Conservation (phyloP, 345 rosid species). For the Rubroshorea leprosula region DNA sequence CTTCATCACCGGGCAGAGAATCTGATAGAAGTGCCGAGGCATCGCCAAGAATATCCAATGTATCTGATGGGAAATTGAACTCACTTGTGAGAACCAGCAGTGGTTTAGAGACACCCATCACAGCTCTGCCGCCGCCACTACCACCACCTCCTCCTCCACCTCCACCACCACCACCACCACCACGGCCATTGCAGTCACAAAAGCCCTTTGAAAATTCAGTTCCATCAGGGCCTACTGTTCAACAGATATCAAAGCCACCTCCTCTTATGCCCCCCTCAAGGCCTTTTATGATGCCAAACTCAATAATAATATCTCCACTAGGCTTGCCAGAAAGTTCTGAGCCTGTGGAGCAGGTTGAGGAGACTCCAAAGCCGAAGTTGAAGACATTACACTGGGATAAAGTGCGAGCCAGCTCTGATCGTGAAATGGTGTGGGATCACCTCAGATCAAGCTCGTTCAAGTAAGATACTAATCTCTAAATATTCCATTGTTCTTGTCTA, state of each 20-base stretch:
- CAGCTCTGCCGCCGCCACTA: no score
- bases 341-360: conserved; percentile 33
- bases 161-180: conserved; percentile 25
- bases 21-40: conserved; percentile 9
- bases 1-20: conserved; percentile 17
- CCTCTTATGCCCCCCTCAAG: conserved; percentile 46
- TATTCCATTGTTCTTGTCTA: not conserved
- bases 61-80: not conserved
- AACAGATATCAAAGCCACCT: conserved; percentile 38
- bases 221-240: conserved; percentile 27
- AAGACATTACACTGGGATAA: conserved; percentile 22
- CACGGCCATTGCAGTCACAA: conserved; percentile 33
- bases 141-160: not conserved
- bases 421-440: conserved; percentile 25
- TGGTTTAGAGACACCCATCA: conserved; percentile 26
- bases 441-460: conserved; percentile 21
- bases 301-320: conserved; percentile 30
- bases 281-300: conserved; percentile 45
- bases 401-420: conserved; percentile 24
- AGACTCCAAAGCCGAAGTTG: conserved; percentile 26
- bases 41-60: not conserved
- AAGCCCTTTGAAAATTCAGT: conserved; percentile 24
- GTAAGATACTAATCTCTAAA: conserved; percentile 8
- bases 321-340: conserved; percentile 33
- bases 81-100: conserved; percentile 16